A percentile compares a stretch with the other conserved stretches of the same genome.
Conservation (phyloP, 352 stramenopile species). For the Globisporangium polare region DNA sequence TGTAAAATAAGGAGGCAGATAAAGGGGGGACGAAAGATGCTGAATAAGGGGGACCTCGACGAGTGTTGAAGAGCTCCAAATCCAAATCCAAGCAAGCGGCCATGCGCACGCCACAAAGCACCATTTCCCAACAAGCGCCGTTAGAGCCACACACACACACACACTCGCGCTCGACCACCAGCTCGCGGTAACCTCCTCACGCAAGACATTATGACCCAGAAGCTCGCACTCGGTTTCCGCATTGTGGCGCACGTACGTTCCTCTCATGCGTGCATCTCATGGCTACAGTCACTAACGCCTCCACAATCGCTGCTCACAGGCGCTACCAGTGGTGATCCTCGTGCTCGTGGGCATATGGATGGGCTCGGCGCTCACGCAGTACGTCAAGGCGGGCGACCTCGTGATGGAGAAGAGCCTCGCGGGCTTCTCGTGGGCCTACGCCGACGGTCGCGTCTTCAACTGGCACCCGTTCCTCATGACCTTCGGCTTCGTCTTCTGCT, state of each 20-base stretch:
- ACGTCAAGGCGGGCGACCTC: constrained; percentile 32
- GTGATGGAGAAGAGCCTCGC: constrained; percentile 44
- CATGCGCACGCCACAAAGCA: not conserved
- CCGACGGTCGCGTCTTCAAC: constrained; percentile 74
- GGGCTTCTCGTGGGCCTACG: constrained; percentile 66
- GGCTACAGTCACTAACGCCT: not conserved
- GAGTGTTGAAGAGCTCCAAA: not conserved
- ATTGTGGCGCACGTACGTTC: not conserved
- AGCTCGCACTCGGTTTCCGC: constrained; percentile 2
- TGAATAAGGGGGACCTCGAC: not conserved
- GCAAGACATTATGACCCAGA: constrained; percentile 1
- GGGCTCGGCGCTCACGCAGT: constrained; percentile 57
- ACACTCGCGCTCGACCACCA: not conserved
- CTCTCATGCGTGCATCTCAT: not conserved
- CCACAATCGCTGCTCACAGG: too few relatives aligned
- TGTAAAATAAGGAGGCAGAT: not conserved
- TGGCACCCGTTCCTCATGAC: constrained; percentile 88
- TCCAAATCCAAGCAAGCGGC: not conserved
- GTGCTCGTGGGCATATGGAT: constrained; percentile 77
- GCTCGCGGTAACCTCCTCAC: not conserved
- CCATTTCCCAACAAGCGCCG: constrained; percentile 2
- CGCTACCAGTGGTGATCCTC: constrained; percentile 48
- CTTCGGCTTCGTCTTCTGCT: constrained; percentile 80
- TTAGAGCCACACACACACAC: not conserved
- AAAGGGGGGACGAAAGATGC: too few relatives aligned